Evolutionary conservation across 139 green algal genomes (phyloP), one percentile per base, ranked within the genome.

Genomic region (Volvox reticuliferus): DNA sequence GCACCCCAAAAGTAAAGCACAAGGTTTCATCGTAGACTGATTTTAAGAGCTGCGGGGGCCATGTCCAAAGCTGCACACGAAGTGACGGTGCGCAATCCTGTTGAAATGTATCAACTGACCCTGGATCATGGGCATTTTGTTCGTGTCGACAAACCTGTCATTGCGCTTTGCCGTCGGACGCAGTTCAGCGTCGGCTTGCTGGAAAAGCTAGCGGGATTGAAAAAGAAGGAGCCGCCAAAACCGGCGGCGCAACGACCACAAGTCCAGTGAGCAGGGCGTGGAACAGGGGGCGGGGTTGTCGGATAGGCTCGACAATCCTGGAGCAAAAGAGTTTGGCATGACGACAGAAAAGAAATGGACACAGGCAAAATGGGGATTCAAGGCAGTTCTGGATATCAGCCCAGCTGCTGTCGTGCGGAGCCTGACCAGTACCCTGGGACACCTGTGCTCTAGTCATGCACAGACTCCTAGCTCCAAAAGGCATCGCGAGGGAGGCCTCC

Each of bases 211-310:
- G 61, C 76, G 2, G 87, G 87, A 9, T 26, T 91, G 3, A 76
- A n/a, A 62, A 91, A 91, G 87, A 50, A 44, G 61, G 76, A 91
- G 62, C 33, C 87, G 24, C 87, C 87, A 2, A 91, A 91, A 63
- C 61, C 76, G 12, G 12, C 28, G 61, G 28, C 21, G 20, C 73
- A 30, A 22, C 86, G 50, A 1, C n/a, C 50, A 6, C 21, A 37
- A 28, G 67, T 90, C 21, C 73, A 62, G 86, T 90, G 71, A 77
- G 73, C 18, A 17, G 37, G 13, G 28, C 26, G 71, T 14, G 1
- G 32, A 32, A 32, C 26, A 36, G 30, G 71, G 71, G 71, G 71
- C 26, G 67, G 24, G 24, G 71, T 79, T 79, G 71, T 55, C 5
- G 44, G 44, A 9, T 9, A 5, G 44, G 44, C 44, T 9, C 44